These are phyloP conservation scores for Clarkia xantiana DNA, from an alignment of 345 rosid genomes.

Conservation along the genomic window DNA sequence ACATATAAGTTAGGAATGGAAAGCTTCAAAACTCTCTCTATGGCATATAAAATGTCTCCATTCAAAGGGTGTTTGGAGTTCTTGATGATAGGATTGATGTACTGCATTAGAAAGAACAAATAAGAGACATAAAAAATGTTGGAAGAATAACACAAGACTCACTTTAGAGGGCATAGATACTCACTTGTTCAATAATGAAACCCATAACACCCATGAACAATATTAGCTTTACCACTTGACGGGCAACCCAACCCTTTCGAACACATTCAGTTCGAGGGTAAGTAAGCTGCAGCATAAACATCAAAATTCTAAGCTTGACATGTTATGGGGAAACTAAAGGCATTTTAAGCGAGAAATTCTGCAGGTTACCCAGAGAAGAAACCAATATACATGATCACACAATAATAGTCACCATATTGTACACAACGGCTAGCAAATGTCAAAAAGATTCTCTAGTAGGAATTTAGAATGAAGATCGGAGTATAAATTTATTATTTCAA, in stretches of 20 bases:
- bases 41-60: conserved; percentile 66
- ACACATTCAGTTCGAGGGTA: conserved; percentile 75
- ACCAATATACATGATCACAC: too few relatives aligned
- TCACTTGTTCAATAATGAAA: conserved; percentile 81
- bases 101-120: conserved; percentile 41
- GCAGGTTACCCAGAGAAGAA: too few relatives aligned
- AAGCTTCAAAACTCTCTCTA: conserved; percentile 94
- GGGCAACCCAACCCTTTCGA: conserved; percentile 83
- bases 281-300: conserved; percentile 18
- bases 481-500: too few relatives aligned
- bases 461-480: too few relatives aligned
- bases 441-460: too few relatives aligned
- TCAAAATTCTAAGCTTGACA: too few relatives aligned
- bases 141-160: not conserved
- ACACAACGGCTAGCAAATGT: too few relatives aligned
- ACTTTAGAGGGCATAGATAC: conserved; percentile 1
- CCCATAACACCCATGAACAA: conserved; percentile 91
- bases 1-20: conserved; percentile 90
- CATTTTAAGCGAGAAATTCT: too few relatives aligned
- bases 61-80: conserved; percentile 93
- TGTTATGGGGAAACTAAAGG: too few relatives aligned
- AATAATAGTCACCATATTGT: too few relatives aligned
- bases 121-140: not conserved
- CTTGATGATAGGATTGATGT: conserved; percentile 88
- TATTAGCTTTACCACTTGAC: conserved; percentile 61